These are phyloP conservation scores for Pleurotus salmoneostramineus DNA, from an alignment of 768 basidiomycete species.

Conservation along the genomic window DNA sequence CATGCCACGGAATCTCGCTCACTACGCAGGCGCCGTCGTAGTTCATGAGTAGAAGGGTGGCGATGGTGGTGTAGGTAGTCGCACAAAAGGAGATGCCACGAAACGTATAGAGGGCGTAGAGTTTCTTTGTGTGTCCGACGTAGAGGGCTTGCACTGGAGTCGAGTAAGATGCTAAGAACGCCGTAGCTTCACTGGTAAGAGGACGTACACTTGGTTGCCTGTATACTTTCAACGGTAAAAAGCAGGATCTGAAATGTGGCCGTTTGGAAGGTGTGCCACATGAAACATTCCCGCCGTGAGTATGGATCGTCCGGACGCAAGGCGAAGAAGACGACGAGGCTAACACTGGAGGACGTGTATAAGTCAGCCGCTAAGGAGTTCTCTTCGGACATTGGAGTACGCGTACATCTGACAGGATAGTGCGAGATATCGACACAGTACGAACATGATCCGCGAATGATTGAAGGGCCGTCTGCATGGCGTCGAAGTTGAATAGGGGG, in stretches of 20 bases:
- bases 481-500: background rate
- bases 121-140: background rate
- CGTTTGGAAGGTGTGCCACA: slow-evolving; percentile 3
- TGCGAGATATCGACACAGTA: slow-evolving; percentile 1
- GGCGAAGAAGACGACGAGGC: background rate
- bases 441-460: background rate
- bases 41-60: background rate
- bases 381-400: background rate
- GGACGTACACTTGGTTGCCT: background rate
- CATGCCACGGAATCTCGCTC: slow-evolving; percentile 1
- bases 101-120: background rate
- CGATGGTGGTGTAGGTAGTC: background rate
- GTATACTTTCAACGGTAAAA: slow-evolving; percentile 1
- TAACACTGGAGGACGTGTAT: background rate
- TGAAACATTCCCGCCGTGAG: background rate
- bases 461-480: background rate
- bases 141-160: background rate
- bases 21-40: slow-evolving; percentile 5
- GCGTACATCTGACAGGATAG: background rate
- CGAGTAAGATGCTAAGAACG: background rate
- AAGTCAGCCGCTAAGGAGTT: background rate
- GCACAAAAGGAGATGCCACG: background rate
- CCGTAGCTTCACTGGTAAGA: background rate
- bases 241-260: background rate
- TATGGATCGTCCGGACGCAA: background rate